Percentiles rank a stretch among this genome's conserved stretches.
These are phyloP conservation scores for Fusarium subtropicale DNA, from an alignment of 2,329 filamentous ascomycete species.

Conservation along the genomic window DNA sequence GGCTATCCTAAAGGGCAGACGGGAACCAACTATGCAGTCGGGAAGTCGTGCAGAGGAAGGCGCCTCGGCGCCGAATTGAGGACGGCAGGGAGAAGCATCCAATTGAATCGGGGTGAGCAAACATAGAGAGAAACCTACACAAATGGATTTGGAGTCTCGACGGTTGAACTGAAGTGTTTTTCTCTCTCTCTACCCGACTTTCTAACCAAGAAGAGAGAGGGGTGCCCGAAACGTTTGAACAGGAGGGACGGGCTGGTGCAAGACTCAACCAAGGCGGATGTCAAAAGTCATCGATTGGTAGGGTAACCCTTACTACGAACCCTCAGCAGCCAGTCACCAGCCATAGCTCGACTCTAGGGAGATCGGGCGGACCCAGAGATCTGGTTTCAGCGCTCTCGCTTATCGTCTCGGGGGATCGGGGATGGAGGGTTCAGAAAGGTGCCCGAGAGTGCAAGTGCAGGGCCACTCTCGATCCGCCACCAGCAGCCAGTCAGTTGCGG, in stretches of 20 bases:
- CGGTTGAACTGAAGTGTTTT: conserved; percentile 24
- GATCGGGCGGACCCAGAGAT: conserved; percentile 47
- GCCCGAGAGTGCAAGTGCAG: conserved; percentile 9
- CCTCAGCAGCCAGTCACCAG: conserved; percentile 6
- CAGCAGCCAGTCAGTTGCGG: not conserved
- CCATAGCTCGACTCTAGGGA: not conserved
- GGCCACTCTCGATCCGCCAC: conserved; percentile 30
- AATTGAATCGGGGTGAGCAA: not conserved
- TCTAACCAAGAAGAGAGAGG: conserved; percentile 27
- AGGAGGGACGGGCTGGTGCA: conserved; percentile 21
- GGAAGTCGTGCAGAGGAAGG: conserved; percentile 7
- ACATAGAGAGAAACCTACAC: conserved; percentile 20
- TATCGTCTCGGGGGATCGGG: conserved; percentile 46
- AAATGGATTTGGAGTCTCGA: conserved; percentile 7
- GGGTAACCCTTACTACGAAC: not conserved
- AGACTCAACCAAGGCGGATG: conserved; percentile 26
- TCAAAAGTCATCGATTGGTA: not conserved
- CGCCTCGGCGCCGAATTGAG: conserved; percentile 1
- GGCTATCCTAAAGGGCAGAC: not conserved
- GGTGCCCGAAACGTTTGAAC: conserved; percentile 8
- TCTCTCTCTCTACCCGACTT: conserved; percentile 1
- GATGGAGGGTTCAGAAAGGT: not conserved
- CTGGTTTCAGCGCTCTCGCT: conserved; percentile 50
- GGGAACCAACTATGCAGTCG: not conserved
- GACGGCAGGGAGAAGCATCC: not conserved